Percentiles rank a stretch among this genome's conserved stretches.
These are phyloP conservation scores for Aspergillus persii DNA, from an alignment of 2,329 filamentous ascomycete genomes.

Conservation along the genomic window DNA sequence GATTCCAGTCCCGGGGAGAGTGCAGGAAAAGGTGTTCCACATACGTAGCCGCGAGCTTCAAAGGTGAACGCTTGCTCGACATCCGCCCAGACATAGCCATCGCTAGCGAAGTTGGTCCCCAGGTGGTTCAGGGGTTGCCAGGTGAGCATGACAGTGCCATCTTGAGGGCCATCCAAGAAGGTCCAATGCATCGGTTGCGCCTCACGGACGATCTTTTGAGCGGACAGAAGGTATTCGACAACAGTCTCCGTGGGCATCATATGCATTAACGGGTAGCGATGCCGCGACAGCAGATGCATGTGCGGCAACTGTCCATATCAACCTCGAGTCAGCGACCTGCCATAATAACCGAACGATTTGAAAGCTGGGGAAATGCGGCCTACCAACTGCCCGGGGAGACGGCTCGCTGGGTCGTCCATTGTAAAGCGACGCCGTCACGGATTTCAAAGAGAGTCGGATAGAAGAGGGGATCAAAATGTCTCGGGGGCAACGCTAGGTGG, in stretches of 20 bases:
- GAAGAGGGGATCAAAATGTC: constrained; percentile 12
- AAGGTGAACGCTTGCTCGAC: constrained; percentile 74
- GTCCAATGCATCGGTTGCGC: constrained; percentile 89
- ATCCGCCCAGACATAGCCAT: constrained; percentile 89
- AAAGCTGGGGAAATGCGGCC: constrained; percentile 16
- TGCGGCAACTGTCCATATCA: constrained; percentile 66
- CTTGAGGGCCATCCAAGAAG: constrained; percentile 76
- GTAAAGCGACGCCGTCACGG: constrained; percentile 23
- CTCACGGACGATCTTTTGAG: constrained; percentile 81
- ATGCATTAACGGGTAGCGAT: constrained; percentile 72
- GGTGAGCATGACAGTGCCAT: constrained; percentile 78
- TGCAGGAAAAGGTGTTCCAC: constrained; percentile 21
- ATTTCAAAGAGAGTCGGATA: constrained; percentile 7
- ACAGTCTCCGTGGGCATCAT: constrained; percentile 73
- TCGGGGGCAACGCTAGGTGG: background rate
- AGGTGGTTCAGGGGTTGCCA: constrained; percentile 80
- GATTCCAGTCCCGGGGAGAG: background rate
- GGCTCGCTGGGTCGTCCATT: constrained; percentile 48
- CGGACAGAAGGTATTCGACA: constrained; percentile 77
- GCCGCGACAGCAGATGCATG: constrained; percentile 83
- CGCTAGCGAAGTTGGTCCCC: constrained; percentile 75
- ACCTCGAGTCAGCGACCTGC: constrained; percentile 11
- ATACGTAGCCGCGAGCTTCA: constrained; percentile 67
- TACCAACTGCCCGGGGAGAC: constrained; percentile 47
- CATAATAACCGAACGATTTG: constrained; percentile 6